Evolutionary conservation across 345 rosid species (phyloP), one percentile per base, ranked within the genome.

Genomic region (Rhodomyrtus tomentosa): DNA sequence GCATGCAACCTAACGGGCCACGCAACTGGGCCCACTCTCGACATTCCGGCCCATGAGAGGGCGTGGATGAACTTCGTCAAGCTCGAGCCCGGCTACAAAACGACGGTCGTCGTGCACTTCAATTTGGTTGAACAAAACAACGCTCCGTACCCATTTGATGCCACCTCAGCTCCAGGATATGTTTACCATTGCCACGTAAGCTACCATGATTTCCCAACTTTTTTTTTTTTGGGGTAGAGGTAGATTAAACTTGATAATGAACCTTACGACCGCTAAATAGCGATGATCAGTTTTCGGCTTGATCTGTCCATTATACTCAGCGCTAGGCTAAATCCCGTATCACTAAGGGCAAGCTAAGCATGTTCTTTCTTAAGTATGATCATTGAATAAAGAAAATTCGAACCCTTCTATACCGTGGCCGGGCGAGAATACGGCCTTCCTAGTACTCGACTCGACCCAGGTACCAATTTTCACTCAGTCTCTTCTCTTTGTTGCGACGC

Each of bases 121-220:
- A 81, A 50, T 80, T 42, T 73, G 24, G 83, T 87, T 4, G 81
- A 82, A 48, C 53, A 68, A 25, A 8, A 83, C 49, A 73, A 73
- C 11, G 58, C 68, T 1, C 73, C 80, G 45, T 87, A 84, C 42
- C 85, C 88, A 13, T 87, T 87, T 58, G 88, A 87, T 56, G 80
- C 86, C 5, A 86, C 88, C 24, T 80, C 59, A 18, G 48, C 84
- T n/a, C 88, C 88, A 5, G 88, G 88, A 79, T 86, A 86, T 54
- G 84, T 86, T 9, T 86, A 86, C 73, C 88, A 86, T 49, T 86
- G 88, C 86, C 88, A 86, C 52, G 88, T 81, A 72, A 84, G 86
- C 56, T 24, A 29, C 12, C 0, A 12, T 7, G 24, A 4, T n/a
- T 13, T 5, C 20, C 12, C 1, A 29, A 1, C 2, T 14, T 81